Conservation (phyloP, 176 grass and related monocot genomes). For the Phyllostachys edulis region DNA sequence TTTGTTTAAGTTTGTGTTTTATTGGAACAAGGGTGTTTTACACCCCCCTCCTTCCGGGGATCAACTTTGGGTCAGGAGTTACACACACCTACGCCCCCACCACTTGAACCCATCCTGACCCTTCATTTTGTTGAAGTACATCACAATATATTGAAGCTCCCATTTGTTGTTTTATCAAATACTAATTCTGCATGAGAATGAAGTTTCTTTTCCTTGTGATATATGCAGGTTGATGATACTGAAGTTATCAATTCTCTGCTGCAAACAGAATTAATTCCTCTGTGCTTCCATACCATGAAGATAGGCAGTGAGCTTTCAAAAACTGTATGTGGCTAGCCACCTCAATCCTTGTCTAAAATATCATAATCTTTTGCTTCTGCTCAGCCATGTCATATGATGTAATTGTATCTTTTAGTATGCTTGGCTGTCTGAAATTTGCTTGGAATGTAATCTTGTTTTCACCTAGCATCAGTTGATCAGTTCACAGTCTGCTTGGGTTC, state of each 20-base stretch:
- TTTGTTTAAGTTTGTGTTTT: background rate
- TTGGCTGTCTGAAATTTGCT: background rate
- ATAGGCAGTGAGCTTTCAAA: slow-evolving; percentile 77
- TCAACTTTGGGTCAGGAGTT: too few relatives aligned
- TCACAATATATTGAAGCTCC: background rate
- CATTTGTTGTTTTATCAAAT: slow-evolving; percentile 10
- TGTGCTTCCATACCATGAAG: slow-evolving; percentile 72
- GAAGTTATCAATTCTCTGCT: slow-evolving; percentile 63
- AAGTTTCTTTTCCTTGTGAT: slow-evolving; percentile 14
- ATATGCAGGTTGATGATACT: slow-evolving; percentile 53
- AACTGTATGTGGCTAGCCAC: slow-evolving; percentile 50
- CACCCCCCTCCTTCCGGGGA: too few relatives aligned
- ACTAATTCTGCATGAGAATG: slow-evolving; percentile 7
- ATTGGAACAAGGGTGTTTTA: background rate
- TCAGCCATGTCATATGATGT: slow-evolving; percentile 1
- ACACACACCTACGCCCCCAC: background rate
- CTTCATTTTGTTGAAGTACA: slow-evolving; percentile 6
- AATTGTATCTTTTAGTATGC: background rate
- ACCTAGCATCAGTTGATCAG: slow-evolving; percentile 6
- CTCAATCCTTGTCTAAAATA: background rate
- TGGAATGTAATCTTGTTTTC: slow-evolving; percentile 7
- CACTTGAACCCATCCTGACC: background rate
- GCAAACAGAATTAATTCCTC: slow-evolving; percentile 63
- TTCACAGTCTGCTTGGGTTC: background rate
- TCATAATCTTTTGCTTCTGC: slow-evolving; percentile 19